Evolutionary conservation across 1,284 basidiomycete genomes (phyloP).

Genomic region (Cystobasidiaceae sp.): DNA sequence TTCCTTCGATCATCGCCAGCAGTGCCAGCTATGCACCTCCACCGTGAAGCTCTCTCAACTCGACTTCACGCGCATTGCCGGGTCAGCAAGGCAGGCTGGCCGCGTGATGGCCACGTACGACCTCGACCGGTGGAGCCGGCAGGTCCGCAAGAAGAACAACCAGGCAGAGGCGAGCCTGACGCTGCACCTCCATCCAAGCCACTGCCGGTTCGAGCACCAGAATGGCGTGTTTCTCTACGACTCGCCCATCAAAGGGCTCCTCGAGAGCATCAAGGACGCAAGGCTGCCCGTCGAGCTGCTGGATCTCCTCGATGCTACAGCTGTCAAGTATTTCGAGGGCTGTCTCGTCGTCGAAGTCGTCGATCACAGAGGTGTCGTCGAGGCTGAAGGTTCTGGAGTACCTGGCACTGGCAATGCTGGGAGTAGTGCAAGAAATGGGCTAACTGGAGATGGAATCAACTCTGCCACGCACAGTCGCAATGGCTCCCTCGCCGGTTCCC

Average conservation of each 20-base stretch:
- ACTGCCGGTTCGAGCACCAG: slow-evolving; percentile 43
- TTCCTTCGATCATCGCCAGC: not conserved
- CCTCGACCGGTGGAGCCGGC: slow-evolving; percentile 13
- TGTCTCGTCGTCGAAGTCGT: slow-evolving; percentile 43
- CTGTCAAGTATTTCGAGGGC: slow-evolving; percentile 41
- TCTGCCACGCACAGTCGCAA: not conserved
- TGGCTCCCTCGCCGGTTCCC: not conserved
- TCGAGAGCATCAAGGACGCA: slow-evolving; percentile 42
- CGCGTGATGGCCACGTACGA: slow-evolving; percentile 10
- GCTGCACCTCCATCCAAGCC: slow-evolving; percentile 40
- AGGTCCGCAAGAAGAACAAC: not conserved
- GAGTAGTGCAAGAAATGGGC: not conserved
- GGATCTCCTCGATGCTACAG: slow-evolving; percentile 40
- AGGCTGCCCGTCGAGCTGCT: slow-evolving; percentile 42
- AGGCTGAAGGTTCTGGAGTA: not conserved
- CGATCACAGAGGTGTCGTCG: slow-evolving; percentile 38
- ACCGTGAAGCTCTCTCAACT: too few relatives aligned
- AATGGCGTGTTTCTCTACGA: slow-evolving; percentile 29
- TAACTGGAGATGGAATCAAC: not conserved
- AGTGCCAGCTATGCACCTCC: too few relatives aligned
- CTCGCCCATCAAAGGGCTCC: slow-evolving; percentile 34
- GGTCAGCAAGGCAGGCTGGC: too few relatives aligned
- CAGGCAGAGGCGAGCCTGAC: slow-evolving; percentile 33
- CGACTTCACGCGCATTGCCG: too few relatives aligned
- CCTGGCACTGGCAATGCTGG: not conserved